phyloP scores from a whole-genome alignment of 1,284 basidiomycete species.

The Moesziomyces globuligerus region DNA sequence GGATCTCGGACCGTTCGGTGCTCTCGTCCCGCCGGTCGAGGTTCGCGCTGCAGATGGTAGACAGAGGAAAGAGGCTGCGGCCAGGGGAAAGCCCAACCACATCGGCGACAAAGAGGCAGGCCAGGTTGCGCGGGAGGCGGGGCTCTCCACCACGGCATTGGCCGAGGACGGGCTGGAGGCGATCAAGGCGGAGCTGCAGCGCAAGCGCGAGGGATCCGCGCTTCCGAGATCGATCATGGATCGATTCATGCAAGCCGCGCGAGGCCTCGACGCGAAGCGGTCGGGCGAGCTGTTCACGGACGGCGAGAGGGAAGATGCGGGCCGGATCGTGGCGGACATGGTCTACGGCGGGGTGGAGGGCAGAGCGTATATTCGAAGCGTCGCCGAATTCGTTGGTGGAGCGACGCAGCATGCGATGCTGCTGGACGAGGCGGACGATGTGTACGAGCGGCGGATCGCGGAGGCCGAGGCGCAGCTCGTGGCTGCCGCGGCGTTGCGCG shows the following conservation, averaged over 20 bases:
- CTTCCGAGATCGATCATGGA: conserved; percentile 14
- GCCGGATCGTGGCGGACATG: conserved; percentile 36
- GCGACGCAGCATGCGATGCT: conserved; percentile 40
- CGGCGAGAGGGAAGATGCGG: conserved; percentile 32
- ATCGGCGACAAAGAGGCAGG: conserved; percentile 1
- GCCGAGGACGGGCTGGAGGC: conserved; percentile 18
- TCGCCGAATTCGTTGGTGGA: conserved; percentile 54
- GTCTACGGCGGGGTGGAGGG: conserved; percentile 49
- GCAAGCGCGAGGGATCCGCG: conserved; percentile 4
- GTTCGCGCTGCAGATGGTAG: background rate
- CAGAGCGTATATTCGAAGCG: conserved; percentile 48
- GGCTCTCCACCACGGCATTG: conserved; percentile 14
- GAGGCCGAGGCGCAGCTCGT: conserved; percentile 18
- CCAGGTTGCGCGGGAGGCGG: background rate
- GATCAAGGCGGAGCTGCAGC: conserved; percentile 15
- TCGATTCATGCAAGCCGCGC: conserved; percentile 14
- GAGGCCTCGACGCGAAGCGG: conserved; percentile 11
- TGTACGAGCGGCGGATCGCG: conserved; percentile 15
- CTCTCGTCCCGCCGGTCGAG: conserved; percentile 8
- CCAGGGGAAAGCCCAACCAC: conserved; percentile 8
- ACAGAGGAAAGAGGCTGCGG: background rate
- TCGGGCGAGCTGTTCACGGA: conserved; percentile 12
- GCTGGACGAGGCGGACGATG: conserved; percentile 34
- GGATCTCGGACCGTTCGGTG: conserved; percentile 42
- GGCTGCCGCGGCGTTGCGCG: conserved; percentile 18